A percentile compares a stretch with the other conserved stretches of the same genome.
Evolutionary conservation across 2,329 filamentous ascomycete genomes (phyloP).

Genomic region (Paraphoma sp.): DNA sequence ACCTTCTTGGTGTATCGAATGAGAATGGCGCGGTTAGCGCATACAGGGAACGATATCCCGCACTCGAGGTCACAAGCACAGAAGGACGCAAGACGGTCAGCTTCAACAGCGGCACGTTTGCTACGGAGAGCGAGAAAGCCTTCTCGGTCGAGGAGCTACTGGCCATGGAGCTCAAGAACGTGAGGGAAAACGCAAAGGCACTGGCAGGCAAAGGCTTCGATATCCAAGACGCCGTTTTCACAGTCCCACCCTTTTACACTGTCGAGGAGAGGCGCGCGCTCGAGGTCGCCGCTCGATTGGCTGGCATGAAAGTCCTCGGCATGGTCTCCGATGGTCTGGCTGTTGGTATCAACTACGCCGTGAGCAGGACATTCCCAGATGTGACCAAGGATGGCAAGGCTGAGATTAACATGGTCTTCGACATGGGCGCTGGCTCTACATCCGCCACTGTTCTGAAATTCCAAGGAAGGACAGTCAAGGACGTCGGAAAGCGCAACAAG

Average conservation of each 20-base stretch:
- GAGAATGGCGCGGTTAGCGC: constrained; percentile 67
- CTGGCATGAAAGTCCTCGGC: constrained; percentile 83
- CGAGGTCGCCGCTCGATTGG: constrained; percentile 82
- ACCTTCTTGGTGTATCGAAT: constrained; percentile 75
- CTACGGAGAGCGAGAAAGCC: constrained; percentile 64
- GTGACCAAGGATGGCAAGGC: constrained; percentile 83
- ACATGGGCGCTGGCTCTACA: constrained; percentile 96
- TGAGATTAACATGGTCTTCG: constrained; percentile 91
- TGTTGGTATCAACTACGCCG: constrained; percentile 95
- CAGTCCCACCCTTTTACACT: constrained; percentile 89
- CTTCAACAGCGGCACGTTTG: constrained; percentile 81
- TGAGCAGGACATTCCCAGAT: constrained; percentile 84
- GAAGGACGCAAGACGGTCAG: constrained; percentile 70
- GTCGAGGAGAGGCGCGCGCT: constrained; percentile 88
- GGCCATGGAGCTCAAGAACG: constrained; percentile 94
- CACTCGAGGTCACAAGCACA: constrained; percentile 69
- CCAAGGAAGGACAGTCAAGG: constrained; percentile 87
- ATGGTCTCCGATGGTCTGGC: constrained; percentile 89
- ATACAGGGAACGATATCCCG: constrained; percentile 80
- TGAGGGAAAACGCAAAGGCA: constrained; percentile 85
- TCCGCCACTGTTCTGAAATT: constrained; percentile 90
- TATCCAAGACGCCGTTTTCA: constrained; percentile 85
- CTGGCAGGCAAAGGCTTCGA: constrained; percentile 77
- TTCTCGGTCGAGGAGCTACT: constrained; percentile 89
- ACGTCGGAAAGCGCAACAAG: constrained; percentile 92